These are phyloP conservation scores for Pestalotiopsis fici DNA, from an alignment of 2,329 filamentous ascomycete species.

Conservation along the genomic window DNA sequence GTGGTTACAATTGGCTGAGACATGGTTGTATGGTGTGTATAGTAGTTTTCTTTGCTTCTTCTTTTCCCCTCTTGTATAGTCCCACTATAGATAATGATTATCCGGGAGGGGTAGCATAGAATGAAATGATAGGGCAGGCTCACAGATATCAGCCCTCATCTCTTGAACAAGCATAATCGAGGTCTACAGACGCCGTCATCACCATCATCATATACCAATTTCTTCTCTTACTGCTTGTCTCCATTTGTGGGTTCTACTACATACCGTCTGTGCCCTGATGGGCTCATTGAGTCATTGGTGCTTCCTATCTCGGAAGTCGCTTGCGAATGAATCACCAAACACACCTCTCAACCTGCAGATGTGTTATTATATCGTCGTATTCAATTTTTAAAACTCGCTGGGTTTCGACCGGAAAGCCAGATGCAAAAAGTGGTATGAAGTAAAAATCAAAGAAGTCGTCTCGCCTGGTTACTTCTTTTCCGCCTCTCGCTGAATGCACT, in stretches of 20 bases:
- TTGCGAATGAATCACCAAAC: not conserved
- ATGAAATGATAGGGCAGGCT: not conserved
- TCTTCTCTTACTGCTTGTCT: not conserved
- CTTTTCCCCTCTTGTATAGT: not conserved
- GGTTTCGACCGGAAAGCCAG: not conserved
- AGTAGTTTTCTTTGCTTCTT: not conserved
- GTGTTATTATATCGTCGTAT: not conserved
- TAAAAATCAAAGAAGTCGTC: not conserved
- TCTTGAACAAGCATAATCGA: not conserved
- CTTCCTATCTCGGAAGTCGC: not conserved
- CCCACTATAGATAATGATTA: not conserved
- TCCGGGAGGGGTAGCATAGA: not conserved
- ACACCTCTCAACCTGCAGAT: not conserved
- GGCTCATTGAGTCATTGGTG: not conserved
- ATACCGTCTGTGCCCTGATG: not conserved
- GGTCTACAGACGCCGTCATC: not conserved
- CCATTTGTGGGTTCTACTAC: not conserved
- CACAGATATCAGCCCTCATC: not conserved
- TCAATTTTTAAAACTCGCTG: not conserved
- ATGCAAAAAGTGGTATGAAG: not conserved
- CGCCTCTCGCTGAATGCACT: not conserved
- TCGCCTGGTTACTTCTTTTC: not conserved
- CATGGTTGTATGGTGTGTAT: not conserved
- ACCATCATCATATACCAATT: not conserved
- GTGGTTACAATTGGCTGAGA: constrained; percentile 10